phyloP scores from a whole-genome alignment of 768 basidiomycete genomes.

The Fomitopsis serialis region DNA sequence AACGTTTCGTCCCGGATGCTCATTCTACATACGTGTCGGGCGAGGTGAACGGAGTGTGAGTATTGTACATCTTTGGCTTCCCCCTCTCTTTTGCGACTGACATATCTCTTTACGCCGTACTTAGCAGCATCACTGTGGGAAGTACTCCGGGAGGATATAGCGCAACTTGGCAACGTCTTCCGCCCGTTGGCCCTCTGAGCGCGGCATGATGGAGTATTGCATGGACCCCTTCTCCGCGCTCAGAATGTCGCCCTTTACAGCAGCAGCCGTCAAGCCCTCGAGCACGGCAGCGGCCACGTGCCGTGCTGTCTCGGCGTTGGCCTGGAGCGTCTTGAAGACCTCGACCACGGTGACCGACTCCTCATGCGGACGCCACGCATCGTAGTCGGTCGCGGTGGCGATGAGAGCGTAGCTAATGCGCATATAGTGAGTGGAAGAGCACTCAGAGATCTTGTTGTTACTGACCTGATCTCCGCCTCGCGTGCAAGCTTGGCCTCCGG shows the following conservation, averaged over 20 bases:
- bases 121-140: no score
- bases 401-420: slow-evolving; percentile 79
- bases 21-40: no score
- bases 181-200: slow-evolving; percentile 42
- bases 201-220: slow-evolving; percentile 82
- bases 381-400: slow-evolving; percentile 90
- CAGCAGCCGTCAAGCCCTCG: slow-evolving; percentile 59
- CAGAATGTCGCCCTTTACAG: slow-evolving; percentile 49
- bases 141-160: no score
- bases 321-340: slow-evolving; percentile 81
- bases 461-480: slow-evolving; percentile 87
- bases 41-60: no score
- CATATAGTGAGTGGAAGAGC: not conserved
- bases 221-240: slow-evolving; percentile 76
- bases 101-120: no score
- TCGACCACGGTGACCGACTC: slow-evolving; percentile 86
- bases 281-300: slow-evolving; percentile 66
- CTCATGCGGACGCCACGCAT: slow-evolving; percentile 83
- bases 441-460: no score
- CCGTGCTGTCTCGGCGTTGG: slow-evolving; percentile 81
- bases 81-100: no score
- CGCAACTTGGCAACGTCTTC: no score
- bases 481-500: slow-evolving; percentile 95
- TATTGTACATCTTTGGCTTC: no score
- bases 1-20: no score